Percentiles rank a stretch among this genome's conserved stretches.
phyloP scores from a whole-genome alignment of 768 basidiomycete species.

The Naganishia onofrii region DNA sequence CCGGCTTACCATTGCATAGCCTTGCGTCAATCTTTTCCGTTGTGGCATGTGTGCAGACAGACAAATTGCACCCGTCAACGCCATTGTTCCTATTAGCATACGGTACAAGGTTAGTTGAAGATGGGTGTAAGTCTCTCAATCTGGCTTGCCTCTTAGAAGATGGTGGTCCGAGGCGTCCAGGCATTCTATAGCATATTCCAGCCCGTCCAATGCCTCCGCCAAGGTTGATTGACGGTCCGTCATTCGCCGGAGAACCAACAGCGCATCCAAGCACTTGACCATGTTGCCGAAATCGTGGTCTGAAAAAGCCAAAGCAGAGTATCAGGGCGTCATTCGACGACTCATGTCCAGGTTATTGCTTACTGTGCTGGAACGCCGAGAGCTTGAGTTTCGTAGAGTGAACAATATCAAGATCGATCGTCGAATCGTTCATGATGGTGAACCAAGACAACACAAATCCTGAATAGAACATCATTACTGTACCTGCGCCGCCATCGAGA shows the following conservation, averaged over 20 bases:
- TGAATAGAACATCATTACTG: conserved; percentile 13
- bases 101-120: not conserved
- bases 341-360: too few species aligned
- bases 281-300: conserved; percentile 15
- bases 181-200: not conserved
- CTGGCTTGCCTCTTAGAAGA: conserved; percentile 11
- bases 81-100: not conserved
- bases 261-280: conserved; percentile 7
- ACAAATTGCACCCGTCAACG: conserved; percentile 7
- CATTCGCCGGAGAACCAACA: not conserved
- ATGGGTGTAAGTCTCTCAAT: not conserved
- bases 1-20: not conserved
- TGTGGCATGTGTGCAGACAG: not conserved
- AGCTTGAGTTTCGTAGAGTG: not conserved
- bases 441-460: conserved; percentile 9
- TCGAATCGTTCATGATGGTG: not conserved
- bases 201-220: not conserved
- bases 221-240: not conserved
- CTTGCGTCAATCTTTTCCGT: not conserved
- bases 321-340: too few species aligned
- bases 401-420: not conserved
- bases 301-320: not conserved
- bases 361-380: conserved; percentile 12
- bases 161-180: not conserved
- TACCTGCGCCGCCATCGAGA: conserved; percentile 1